Conservation (phyloP, 2,329 filamentous ascomycete genomes). For the Cephalotrichum gorgonifer region DNA sequence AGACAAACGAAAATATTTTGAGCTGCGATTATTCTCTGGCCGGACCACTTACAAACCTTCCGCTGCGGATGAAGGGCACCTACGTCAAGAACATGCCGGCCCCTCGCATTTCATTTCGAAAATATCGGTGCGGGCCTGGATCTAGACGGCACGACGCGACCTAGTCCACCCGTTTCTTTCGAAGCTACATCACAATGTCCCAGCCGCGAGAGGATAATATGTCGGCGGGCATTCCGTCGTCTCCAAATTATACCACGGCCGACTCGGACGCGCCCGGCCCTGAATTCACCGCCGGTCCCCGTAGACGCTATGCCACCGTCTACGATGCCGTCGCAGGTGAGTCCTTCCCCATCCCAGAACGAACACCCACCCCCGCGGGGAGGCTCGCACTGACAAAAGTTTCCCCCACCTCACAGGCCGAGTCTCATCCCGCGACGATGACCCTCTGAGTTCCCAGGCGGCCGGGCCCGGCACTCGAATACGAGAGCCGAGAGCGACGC, state of each 20-base stretch:
- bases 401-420: conserved; percentile 5
- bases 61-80: too few species aligned
- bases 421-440: conserved; percentile 2
- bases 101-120: background rate
- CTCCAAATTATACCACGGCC: background rate
- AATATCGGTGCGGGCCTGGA: background rate
- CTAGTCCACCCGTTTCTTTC: background rate
- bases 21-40: too few species aligned
- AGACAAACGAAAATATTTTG: too few species aligned
- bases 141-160: background rate
- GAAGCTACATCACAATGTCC: background rate
- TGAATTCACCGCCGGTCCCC: background rate
- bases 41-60: too few species aligned
- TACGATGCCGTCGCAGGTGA: conserved; percentile 58
- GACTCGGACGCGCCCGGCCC: background rate
- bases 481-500: background rate
- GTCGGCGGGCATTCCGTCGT: background rate
- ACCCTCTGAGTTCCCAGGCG: background rate
- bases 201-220: background rate
- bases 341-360: background rate
- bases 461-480: background rate
- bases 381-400: background rate
- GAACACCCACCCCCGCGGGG: background rate
- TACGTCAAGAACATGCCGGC: background rate
- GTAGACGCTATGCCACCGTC: conserved; percentile 38